Evolutionary conservation across 1,284 basidiomycete genomes (phyloP), one percentile per base, ranked within the genome.

Genomic region (Pyrrhoderma noxium): DNA sequence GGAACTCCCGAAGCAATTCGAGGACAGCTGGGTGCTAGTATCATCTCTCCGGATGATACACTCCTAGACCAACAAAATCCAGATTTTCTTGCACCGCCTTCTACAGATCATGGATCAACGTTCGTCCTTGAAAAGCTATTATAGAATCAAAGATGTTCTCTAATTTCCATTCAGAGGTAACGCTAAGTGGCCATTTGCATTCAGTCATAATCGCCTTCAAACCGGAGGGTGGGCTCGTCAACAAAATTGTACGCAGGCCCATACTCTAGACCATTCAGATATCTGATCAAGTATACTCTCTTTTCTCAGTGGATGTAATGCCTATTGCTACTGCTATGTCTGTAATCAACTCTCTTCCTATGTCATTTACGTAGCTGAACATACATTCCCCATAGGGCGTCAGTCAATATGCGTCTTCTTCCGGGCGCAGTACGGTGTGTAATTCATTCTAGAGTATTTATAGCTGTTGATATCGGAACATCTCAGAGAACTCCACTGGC

Each of bases 171-270:
- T 31, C 57, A 80, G 79, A 9, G 53, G 61, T 5, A 83, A 83
- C 57, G 76, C 80, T 9, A 86, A 85, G 62, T 87, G 85, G 85
- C 77, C 84, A 0, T 85, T 86, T 64, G 68, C 70, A 53, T 63
- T 86, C 52, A 84, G 81, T 52, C 79, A 82, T 63, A 86, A 83
- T 59, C 77, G 82, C 22, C 63, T 89, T 18, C 77, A 80, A 54
- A 76, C 76, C 0, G 85, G 85, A 19, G 85, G 85, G 0, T 89
- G 85, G 85, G 80, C 82, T 35, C 74, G 83, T 49, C 75, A 85
- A 58, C 73, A 86, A 65, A 85, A 84, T 56, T 60, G 81, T 79
- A 55, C 40, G 70, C 57, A 22, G 19, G n/a, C 7, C 9, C 25
- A 31, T 4, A n/a, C n/a, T n/a, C n/a, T n/a, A n/a, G n/a, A n/a